A percentile compares a stretch with the other conserved stretches of the same genome.
These are phyloP conservation scores for Heliocybe sulcata DNA, from an alignment of 1,284 basidiomycete species.

Conservation along the genomic window DNA sequence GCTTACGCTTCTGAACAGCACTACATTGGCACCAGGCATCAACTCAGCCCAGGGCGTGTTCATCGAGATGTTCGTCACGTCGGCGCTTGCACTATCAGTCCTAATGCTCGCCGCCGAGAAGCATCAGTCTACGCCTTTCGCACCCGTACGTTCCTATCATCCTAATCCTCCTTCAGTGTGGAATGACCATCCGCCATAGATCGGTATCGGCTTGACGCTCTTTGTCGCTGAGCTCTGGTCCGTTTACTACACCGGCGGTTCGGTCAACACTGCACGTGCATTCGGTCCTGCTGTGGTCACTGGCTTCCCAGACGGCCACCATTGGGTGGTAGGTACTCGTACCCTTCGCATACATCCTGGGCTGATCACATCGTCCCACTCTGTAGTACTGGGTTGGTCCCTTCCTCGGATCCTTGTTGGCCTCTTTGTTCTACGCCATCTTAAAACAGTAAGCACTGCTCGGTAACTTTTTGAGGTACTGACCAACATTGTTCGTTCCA, in stretches of 20 bases:
- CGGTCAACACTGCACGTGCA: constrained; percentile 66
- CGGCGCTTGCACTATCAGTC: constrained; percentile 49
- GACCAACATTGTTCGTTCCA: constrained; percentile 11
- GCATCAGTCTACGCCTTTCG: constrained; percentile 63
- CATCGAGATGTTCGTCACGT: constrained; percentile 69
- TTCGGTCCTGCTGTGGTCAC: constrained; percentile 71
- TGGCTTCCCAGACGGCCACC: constrained; percentile 42
- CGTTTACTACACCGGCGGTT: constrained; percentile 50
- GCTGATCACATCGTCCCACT: constrained; percentile 3
- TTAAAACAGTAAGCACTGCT: constrained; percentile 42
- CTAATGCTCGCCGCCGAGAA: constrained; percentile 68
- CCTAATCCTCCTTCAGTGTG: background rate
- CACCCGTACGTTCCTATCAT: constrained; percentile 37
- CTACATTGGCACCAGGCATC: constrained; percentile 33
- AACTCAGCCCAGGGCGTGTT: constrained; percentile 55
- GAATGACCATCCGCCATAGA: constrained; percentile 15
- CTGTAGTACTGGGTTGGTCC: constrained; percentile 57
- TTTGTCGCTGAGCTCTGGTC: constrained; percentile 61
- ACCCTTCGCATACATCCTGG: background rate
- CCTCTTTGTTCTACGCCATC: constrained; percentile 44
- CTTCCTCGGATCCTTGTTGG: constrained; percentile 51
- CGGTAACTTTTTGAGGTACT: no score
- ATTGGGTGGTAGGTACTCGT: constrained; percentile 50
- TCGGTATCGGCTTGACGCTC: constrained; percentile 67
- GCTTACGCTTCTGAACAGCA: constrained; percentile 25